phyloP scores from a whole-genome alignment of 352 stramenopile species.

The Blastocystis sp. region DNA sequence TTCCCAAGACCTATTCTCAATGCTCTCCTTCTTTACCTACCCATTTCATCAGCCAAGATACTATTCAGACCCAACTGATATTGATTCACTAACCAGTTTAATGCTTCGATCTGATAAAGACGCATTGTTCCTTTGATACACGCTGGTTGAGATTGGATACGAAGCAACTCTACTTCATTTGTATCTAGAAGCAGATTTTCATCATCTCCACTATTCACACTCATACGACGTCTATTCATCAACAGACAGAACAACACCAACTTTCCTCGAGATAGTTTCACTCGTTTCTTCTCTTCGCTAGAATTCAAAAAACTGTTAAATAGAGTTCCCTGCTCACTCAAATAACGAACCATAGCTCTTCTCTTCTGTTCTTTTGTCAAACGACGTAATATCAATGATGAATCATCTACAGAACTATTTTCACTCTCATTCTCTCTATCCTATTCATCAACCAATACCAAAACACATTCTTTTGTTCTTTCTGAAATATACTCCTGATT shows the following conservation, averaged over 20 bases:
- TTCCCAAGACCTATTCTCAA: slow-evolving; percentile 80
- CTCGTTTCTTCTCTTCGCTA: background rate
- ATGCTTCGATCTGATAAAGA: slow-evolving; percentile 92
- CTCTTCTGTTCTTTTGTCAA: background rate
- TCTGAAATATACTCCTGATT: too few relatives aligned
- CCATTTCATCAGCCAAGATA: slow-evolving; percentile 87
- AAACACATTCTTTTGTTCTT: too few relatives aligned
- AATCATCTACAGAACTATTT: too few relatives aligned
- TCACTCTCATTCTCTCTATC: too few relatives aligned
- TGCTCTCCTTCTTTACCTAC: background rate
- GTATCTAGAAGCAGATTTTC: background rate
- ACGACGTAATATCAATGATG: background rate
- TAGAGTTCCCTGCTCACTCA: background rate
- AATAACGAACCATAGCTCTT: background rate
- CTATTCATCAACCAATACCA: too few relatives aligned
- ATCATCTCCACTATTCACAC: background rate
- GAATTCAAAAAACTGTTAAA: background rate
- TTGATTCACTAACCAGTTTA: slow-evolving; percentile 95
- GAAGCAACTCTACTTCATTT: slow-evolving; percentile 70
- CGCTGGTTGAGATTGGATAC: slow-evolving; percentile 74
- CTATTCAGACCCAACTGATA: slow-evolving; percentile 92
- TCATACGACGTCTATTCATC: background rate
- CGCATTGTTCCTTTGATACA: slow-evolving; percentile 80
- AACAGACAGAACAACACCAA: background rate
- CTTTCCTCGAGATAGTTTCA: background rate